Percentiles rank a stretch among this genome's conserved stretches.
Evolutionary conservation across 225 moss, liverwort and hornwort genomes (phyloP).

Genomic region (Physcomitrellopsis africana): DNA sequence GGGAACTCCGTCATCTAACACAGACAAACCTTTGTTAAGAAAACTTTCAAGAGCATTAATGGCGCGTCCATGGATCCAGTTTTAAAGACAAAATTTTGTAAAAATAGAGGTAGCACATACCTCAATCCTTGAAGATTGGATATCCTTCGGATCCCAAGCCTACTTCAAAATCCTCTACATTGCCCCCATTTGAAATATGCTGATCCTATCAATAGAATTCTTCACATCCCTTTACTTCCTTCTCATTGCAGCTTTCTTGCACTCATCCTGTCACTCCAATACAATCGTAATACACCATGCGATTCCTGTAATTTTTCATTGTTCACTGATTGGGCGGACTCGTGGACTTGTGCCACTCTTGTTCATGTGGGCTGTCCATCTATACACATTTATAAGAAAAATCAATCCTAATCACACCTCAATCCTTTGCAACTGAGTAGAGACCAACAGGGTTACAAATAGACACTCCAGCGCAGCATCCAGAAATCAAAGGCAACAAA

Average conservation of each 20-base stretch:
- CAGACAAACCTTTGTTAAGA: no score
- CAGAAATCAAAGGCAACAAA: constrained; percentile 3
- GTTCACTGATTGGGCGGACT: background rate
- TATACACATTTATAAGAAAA: constrained; percentile 15
- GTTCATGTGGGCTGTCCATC: background rate
- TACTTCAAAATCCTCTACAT: no score
- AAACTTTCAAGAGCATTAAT: no score
- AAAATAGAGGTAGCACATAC: no score
- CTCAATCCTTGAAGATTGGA: no score
- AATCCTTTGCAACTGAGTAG: background rate
- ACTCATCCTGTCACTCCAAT: background rate
- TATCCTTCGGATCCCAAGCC: no score
- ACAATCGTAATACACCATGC: background rate
- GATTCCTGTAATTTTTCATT: constrained; percentile 2
- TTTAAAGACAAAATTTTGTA: no score
- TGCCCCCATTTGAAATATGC: no score
- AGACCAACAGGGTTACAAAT: constrained; percentile 7
- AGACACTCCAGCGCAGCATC: background rate
- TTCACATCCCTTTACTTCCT: background rate
- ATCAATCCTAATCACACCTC: background rate
- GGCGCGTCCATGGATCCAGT: no score
- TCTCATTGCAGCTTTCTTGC: background rate
- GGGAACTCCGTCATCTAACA: no score
- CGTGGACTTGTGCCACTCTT: background rate
- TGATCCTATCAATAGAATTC: background rate